Base-by-base conservation (phyloP, 2,329 filamentous ascomycete genomes). In the Xylariaceae sp. region DNA sequence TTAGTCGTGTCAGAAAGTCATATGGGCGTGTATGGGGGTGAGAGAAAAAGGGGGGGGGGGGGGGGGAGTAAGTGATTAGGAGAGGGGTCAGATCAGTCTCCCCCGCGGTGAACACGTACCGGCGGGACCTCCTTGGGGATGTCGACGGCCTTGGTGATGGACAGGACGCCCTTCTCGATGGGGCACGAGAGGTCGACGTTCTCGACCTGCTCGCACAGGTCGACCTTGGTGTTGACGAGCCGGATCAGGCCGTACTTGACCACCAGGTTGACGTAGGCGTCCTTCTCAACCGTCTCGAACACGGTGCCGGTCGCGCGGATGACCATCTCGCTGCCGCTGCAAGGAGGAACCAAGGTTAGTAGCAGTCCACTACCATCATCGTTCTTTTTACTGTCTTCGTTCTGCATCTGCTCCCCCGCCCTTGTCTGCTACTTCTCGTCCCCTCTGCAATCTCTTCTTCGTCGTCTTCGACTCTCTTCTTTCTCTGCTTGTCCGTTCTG, bases 231-330 rank as follows among this genome's bases (percentile, higher is more conserved):
- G 59, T 75, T 85, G 60, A 98, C 77, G 44, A 98, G 75, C 35
- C 79, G 84, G 60, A 98, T 95, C 46, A 94, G 70, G 40, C 90
- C 90, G 60, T 94, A 95, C 66, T 94, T 95, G 64, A 98, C 90
- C 46, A 80, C 74, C 25, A 98, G 60, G 30, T 81, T 70, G 42
- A 95, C 82, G 50, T 84, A 86, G 39, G 90, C 86, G 38, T 87
- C 90, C 38, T 87, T 58, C 35, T 78, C 73, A 44, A 98, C 78
- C 32, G 70, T 63, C 53, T 93, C 63, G 47, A 71, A 72, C 44
- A 96, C 73, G n/a, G 66, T 75, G 37, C 90, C 92, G 19, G 65
- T 70, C 29, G 89, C 92, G 44, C 77, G 76, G 65, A 98, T 94
- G 38, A 71, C 68, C 34, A 98, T 79, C 14, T 74, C 75, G 50